Conservation (phyloP, 805 yeast species). For the Metschnikowia lachancei region DNA sequence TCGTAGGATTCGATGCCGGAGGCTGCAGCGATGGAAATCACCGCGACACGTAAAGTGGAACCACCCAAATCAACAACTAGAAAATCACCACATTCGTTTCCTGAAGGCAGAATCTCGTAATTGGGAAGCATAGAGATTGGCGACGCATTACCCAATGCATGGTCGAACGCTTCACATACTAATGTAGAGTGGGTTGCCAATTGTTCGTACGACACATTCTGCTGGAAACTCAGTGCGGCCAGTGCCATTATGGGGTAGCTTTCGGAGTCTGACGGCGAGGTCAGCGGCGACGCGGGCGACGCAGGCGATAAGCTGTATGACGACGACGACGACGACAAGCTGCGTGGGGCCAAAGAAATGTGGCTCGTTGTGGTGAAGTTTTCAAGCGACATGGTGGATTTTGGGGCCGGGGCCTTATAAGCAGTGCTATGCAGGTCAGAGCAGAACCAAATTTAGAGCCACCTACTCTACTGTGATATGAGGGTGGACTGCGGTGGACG, state of each 20-base stretch:
- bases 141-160: constrained; percentile 28
- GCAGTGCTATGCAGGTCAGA: no score
- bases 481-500: no score
- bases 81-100: constrained; percentile 36
- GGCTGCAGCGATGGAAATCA: constrained; percentile 25
- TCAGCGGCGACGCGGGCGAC: constrained; percentile 7
- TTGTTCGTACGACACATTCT: constrained; percentile 2
- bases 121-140: constrained; percentile 41
- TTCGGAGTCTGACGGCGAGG: constrained; percentile 5
- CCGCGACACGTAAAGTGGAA: constrained; percentile 47
- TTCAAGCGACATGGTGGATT: no score
- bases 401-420: no score
- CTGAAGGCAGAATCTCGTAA: constrained; percentile 37
- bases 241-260: constrained; percentile 2
- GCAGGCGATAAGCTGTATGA: not conserved
- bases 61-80: constrained; percentile 59
- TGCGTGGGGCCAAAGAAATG: constrained; percentile 13
- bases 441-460: no score
- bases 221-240: constrained; percentile 12
- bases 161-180: constrained; percentile 27
- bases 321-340: constrained; percentile 8
- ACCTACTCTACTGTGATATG: no score
- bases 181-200: constrained; percentile 21
- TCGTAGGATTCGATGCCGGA: constrained; percentile 9
- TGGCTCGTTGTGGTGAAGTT: constrained; percentile 4